Base-by-base conservation (phyloP, 2,329 filamentous ascomycete species). In the Westerdykella aurantiaca region DNA sequence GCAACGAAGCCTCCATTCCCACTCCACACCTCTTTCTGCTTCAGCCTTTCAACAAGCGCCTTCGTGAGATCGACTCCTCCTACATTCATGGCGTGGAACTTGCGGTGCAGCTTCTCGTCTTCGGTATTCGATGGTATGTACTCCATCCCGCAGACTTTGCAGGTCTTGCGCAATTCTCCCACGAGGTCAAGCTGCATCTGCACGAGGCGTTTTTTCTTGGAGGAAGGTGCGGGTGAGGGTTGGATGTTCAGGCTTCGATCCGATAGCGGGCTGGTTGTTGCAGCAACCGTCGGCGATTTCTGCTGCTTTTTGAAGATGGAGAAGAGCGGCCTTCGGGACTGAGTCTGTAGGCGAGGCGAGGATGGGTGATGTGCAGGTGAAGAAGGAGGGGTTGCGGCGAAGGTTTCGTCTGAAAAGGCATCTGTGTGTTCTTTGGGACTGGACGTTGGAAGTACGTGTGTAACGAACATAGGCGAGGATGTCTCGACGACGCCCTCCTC, bases 151-250 rank as follows among this genome's bases (percentile, higher is more conserved):
- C 82, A 85, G 2, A 68, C 70, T 31, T 70, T 68, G 63, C 82
- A 85, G 10, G 74, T 78, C 51, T 76, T 77, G 38, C 77, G 72
- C 33, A 75, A 66, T 34, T 77, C 72, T 33, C 72, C 69, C 2
- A 78, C 80, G 11, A 83, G 68, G 52, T 80, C 78, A 47, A 83
- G 73, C 52, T 80, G 77, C 70, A 80, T 80, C 57, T 83, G 80
- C 39, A 75, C 75, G 46, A 82, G 56, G 22, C 60, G 58, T 44
- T 62, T 64, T 46, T 56, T 59, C 52, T 48, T 51, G 6, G 58
- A 57, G 5, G 58, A 57, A 43, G 52, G 60, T 25, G 52, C 45
- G 14, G 50, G 50, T 34, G 58, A 57, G 22, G 34, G n/a, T 50
- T 62, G 53, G 21, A 53, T 61, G 62, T 72, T 71, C 39, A 64